Evolutionary conservation across 345 rosid genomes (phyloP), one percentile per base, ranked within the genome.

Genomic region (Brassica carinata): DNA sequence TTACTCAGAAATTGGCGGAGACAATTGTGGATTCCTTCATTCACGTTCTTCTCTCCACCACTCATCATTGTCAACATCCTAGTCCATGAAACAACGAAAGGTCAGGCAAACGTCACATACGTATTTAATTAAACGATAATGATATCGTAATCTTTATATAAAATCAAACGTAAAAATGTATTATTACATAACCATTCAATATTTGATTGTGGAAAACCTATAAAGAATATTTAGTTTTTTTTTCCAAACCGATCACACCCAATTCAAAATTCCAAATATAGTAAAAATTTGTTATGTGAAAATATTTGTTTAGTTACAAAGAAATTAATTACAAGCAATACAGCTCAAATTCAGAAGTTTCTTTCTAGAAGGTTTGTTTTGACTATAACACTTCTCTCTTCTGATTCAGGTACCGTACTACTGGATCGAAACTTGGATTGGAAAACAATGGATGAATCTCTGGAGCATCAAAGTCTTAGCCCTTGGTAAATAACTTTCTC

Each of bases 381-480:
- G 55, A 48, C 53, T 48, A 3, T 48, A 48, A 14, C 15, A 48
- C 23, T 77, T 76, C 34, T 61, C 15, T 2, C 38, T 64, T 71
- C 48, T 79, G 23, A 57, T 13, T 13, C 55, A 53, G 17, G 8
- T 38, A 59, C 45, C n/a, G 8, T 38, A 59, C 45, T 26, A n/a
- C 63, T 19, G 59, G 66, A 69, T 48, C 67, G 26, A 67, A 67
- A 15, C 17, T 65, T 9, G 23, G n/a, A 55, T 26, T 27, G 6
- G 36, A 38, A 11, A 53, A 71, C 33, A 62, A 76, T 92, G 94
- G 90, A 84, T 80, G 90, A 80, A 69, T 82, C 85, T 66, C 69
- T 81, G 72, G 87, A 85, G 83, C 81, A 85, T 76, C 86, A 74
- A 76, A 85, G 71, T 78, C 88, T 77, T 3, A 76, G 51, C 85